Evolutionary conservation across 768 basidiomycete species (phyloP).

Genomic region (Mycena rosella): DNA sequence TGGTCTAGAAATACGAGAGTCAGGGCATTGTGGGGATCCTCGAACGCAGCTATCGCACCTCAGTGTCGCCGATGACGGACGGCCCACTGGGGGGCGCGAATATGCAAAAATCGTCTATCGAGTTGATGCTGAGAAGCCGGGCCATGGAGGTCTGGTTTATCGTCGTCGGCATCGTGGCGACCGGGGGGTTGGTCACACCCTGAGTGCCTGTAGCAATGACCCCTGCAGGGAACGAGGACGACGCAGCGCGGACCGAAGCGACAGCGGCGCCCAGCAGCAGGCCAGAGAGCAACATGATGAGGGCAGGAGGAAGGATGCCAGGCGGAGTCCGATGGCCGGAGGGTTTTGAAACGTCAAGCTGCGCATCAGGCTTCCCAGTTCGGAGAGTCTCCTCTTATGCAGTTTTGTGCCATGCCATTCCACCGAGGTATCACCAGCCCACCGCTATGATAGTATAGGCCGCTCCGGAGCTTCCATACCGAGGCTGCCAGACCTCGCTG

Average conservation of each 20-base stretch:
- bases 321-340: neutral
- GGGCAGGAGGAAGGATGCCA: neutral
- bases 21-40: neutral
- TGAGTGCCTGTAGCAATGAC: slow-evolving; percentile 33
- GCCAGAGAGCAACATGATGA: slow-evolving; percentile 19
- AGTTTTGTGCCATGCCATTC: too few species aligned
- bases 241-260: slow-evolving; percentile 18
- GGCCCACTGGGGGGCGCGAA: slow-evolving; percentile 32
- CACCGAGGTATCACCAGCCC: too few species aligned
- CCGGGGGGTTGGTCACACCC: slow-evolving; percentile 31
- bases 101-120: slow-evolving; percentile 34
- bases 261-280: slow-evolving; percentile 24
- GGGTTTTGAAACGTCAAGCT: neutral
- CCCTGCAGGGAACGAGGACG: slow-evolving; percentile 26
- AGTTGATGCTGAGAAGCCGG: slow-evolving; percentile 29
- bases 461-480: too few species aligned
- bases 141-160: slow-evolving; percentile 33
- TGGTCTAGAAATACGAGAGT: neutral
- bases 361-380: neutral
- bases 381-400: too few species aligned
- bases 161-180: slow-evolving; percentile 18
- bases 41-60: neutral
- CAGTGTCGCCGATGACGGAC: slow-evolving; percentile 11
- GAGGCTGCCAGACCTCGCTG: too few species aligned
- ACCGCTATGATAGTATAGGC: too few species aligned